phyloP scores from a whole-genome alignment of 2,329 filamentous ascomycete genomes.

The Neobulgaria alba region DNA sequence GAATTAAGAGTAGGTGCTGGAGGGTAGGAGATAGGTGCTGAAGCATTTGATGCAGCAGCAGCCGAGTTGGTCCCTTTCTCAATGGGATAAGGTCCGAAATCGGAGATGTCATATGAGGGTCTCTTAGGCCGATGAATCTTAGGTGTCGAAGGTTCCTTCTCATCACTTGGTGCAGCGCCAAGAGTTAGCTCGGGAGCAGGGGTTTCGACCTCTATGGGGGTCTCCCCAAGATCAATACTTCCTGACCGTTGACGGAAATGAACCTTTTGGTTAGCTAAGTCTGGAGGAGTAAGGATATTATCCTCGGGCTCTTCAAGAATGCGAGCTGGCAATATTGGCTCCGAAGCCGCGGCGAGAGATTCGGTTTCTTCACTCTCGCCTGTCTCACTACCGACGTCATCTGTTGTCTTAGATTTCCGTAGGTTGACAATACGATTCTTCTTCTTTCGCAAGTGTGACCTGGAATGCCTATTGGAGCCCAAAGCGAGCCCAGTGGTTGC shows the following conservation, averaged over 20 bases:
- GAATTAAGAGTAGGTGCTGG: constrained; percentile 17
- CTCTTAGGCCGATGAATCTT: constrained; percentile 14
- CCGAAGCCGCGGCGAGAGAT: constrained; percentile 50
- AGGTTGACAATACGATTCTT: constrained; percentile 80
- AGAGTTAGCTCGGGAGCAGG: not conserved
- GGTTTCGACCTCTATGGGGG: constrained; percentile 21
- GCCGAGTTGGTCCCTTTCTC: constrained; percentile 14
- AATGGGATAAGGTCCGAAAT: constrained; percentile 10
- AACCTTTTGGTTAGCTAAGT: constrained; percentile 34
- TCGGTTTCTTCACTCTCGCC: constrained; percentile 38
- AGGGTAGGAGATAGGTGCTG: constrained; percentile 7
- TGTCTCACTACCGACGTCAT: constrained; percentile 42
- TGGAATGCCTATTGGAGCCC: constrained; percentile 48
- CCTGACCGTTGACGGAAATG: constrained; percentile 26
- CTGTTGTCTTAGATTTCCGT: constrained; percentile 46
- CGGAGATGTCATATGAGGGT: constrained; percentile 8
- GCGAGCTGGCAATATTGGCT: constrained; percentile 46
- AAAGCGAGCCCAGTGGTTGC: constrained; percentile 54
- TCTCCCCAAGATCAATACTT: constrained; percentile 31
- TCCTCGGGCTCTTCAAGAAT: constrained; percentile 53
- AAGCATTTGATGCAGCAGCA: not conserved
- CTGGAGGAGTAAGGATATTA: constrained; percentile 43
- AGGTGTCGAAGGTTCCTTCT: constrained; percentile 11
- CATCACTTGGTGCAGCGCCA: constrained; percentile 8
- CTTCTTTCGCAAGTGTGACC: constrained; percentile 63